These are phyloP conservation scores for Babesia bigemina DNA, from an alignment of 169 alveolate genomes.

Conservation along the genomic window DNA sequence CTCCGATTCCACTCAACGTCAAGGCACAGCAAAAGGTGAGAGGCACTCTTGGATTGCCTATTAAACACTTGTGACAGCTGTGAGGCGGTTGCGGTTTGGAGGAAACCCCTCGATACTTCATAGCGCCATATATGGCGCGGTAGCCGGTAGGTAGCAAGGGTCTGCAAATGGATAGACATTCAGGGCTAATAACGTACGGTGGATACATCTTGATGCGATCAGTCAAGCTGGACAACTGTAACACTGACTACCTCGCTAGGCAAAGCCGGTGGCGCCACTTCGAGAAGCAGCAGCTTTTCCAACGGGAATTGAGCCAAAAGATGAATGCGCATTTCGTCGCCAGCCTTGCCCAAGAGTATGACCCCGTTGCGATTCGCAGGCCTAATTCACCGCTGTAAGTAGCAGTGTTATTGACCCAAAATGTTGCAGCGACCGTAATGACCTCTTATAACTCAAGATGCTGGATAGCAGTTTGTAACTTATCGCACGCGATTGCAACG, in stretches of 20 bases:
- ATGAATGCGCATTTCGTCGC: slow-evolving; percentile 66
- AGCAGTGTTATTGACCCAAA: background rate
- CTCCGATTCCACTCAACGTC: background rate
- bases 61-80: background rate
- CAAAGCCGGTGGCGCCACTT: slow-evolving; percentile 72
- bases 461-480: background rate
- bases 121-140: slow-evolving; percentile 60
- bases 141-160: slow-evolving; percentile 32
- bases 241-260: slow-evolving; percentile 66
- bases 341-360: slow-evolving; percentile 63
- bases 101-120: slow-evolving; percentile 56
- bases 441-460: slow-evolving; percentile 11
- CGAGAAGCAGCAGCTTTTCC: slow-evolving; percentile 72
- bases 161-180: background rate
- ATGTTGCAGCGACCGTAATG: slow-evolving; percentile 34
- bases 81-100: background rate
- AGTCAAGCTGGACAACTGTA: slow-evolving; percentile 33
- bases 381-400: slow-evolving; percentile 70
- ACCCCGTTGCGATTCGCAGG: slow-evolving; percentile 71
- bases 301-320: slow-evolving; percentile 61
- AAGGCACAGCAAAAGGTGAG: background rate
- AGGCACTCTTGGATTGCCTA: background rate
- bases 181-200: slow-evolving; percentile 59
- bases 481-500: background rate
- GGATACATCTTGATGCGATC: slow-evolving; percentile 67